These are phyloP conservation scores for Tilletiopsis washingtonensis DNA, from an alignment of 1,284 basidiomycete genomes.

Conservation along the genomic window DNA sequence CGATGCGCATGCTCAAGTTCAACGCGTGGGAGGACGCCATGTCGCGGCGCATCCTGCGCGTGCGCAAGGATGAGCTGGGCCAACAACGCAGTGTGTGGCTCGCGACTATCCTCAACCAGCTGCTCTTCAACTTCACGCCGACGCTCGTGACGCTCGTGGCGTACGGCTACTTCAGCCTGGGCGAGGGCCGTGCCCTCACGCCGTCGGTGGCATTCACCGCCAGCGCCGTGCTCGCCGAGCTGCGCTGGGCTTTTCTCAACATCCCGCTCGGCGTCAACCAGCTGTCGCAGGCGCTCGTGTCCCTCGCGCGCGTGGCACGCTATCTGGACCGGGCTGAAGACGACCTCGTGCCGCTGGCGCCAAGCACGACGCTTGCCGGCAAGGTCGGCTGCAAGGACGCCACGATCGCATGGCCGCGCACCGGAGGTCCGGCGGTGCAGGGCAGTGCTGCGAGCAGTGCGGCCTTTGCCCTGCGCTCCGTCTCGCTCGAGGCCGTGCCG, in stretches of 20 bases:
- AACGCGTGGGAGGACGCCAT: slow-evolving; percentile 26
- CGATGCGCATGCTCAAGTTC: slow-evolving; percentile 36
- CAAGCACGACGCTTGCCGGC: background rate
- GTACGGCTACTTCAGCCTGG: slow-evolving; percentile 2
- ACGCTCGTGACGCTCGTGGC: slow-evolving; percentile 13
- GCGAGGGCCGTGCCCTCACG: slow-evolving; percentile 1
- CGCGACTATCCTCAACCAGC: slow-evolving; percentile 13
- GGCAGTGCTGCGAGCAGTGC: background rate
- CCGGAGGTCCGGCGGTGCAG: background rate
- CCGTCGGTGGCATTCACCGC: slow-evolving; percentile 16
- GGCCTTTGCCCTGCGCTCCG: slow-evolving; percentile 20
- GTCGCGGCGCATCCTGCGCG: slow-evolving; percentile 11
- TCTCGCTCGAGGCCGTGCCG: slow-evolving; percentile 20
- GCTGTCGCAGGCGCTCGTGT: slow-evolving; percentile 59
- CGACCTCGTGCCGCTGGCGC: background rate
- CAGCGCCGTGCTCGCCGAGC: slow-evolving; percentile 8
- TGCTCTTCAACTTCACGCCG: slow-evolving; percentile 22
- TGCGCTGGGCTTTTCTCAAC: slow-evolving; percentile 2
- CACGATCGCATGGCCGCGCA: background rate
- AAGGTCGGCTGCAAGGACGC: background rate
- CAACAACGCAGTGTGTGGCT: slow-evolving; percentile 11
- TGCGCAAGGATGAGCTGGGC: slow-evolving; percentile 15
- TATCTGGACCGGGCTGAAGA: slow-evolving; percentile 79
- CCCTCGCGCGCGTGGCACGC: slow-evolving; percentile 68
- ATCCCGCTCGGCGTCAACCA: slow-evolving; percentile 21